Percentiles rank a stretch among this genome's conserved stretches.
Conservation (phyloP, 805 yeast genomes). For the Pichia paraexigua region DNA sequence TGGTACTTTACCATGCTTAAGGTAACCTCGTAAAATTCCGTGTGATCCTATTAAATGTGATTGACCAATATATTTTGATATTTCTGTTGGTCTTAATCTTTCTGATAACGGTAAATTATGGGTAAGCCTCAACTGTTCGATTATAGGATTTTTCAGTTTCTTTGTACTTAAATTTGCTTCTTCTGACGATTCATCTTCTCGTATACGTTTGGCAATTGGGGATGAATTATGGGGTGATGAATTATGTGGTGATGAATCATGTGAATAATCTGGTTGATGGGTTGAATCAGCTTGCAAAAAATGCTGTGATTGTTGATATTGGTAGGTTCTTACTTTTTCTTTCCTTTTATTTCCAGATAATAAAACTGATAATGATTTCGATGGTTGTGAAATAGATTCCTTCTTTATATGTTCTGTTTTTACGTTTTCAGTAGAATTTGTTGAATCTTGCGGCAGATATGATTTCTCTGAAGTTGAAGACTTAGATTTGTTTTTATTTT, state of each 20-base stretch:
- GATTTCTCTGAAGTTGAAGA: not conserved
- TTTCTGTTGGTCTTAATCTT: slow-evolving; percentile 63
- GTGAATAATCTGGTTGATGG: not conserved
- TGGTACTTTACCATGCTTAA: slow-evolving; percentile 61
- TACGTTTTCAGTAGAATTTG: not conserved
- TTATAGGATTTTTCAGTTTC: not conserved
- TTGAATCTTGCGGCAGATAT: not conserved
- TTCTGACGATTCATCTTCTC: not conserved
- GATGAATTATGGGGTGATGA: not conserved
- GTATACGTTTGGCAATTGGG: not conserved
- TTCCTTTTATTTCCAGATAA: slow-evolving; percentile 7
- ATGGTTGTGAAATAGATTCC: not conserved
- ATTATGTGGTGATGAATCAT: not conserved
- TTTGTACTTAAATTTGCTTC: not conserved
- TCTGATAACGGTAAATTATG: slow-evolving; percentile 58
- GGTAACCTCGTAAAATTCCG: slow-evolving; percentile 61
- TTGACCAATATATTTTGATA: slow-evolving; percentile 80
- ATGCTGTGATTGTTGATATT: slow-evolving; percentile 2
- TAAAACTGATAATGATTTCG: slow-evolving; percentile 5
- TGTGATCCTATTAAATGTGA: slow-evolving; percentile 57
- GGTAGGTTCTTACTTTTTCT: slow-evolving; percentile 9
- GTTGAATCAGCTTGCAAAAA: not conserved
- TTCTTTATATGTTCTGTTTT: not conserved
- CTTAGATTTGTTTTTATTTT: not conserved
- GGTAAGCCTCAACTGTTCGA: slow-evolving; percentile 14